These are phyloP conservation scores for Euphorbia pulcherrima DNA, from an alignment of 345 rosid genomes.

Conservation along the genomic window DNA sequence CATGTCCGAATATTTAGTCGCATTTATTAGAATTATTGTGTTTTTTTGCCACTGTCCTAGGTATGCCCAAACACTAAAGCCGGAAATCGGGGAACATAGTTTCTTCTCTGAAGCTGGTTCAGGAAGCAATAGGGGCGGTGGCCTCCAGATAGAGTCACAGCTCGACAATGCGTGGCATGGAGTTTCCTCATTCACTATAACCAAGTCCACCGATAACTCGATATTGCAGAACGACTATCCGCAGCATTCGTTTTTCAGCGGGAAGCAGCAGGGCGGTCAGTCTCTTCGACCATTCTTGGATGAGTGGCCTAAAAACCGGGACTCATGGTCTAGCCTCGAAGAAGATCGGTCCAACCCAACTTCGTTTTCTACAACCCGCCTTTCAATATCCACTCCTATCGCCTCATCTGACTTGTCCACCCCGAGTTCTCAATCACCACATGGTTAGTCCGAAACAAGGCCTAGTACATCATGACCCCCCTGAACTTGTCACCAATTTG, in stretches of 20 bases:
- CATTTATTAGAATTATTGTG: too few relatives aligned
- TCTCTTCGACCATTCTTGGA: conserved; percentile 55
- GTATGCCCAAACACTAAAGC: conserved; percentile 45
- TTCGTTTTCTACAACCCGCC: conserved; percentile 47
- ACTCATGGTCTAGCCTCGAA: conserved; percentile 44
- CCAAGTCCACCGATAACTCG: conserved; percentile 25
- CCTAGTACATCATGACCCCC: too few relatives aligned
- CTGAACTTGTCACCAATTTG: too few relatives aligned
- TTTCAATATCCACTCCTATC: conserved; percentile 52
- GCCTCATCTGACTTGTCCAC: conserved; percentile 42
- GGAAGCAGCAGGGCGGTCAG: conserved; percentile 40
- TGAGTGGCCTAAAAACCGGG: conserved; percentile 50
- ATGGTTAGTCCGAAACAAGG: conserved; percentile 37
- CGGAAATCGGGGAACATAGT: conserved; percentile 39
- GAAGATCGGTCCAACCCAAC: conserved; percentile 40
- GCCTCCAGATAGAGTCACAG: conserved; percentile 29
- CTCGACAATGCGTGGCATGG: conserved; percentile 39
- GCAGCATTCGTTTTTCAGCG: conserved; percentile 26
- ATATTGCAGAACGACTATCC: conserved; percentile 36
- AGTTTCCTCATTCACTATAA: conserved; percentile 24
- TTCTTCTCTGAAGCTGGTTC: conserved; percentile 41
- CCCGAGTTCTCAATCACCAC: conserved; percentile 40
- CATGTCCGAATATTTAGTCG: too few relatives aligned
- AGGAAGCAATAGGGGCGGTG: conserved; percentile 32
- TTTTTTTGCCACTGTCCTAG: too few relatives aligned